A percentile compares a stretch with the other conserved stretches of the same genome.
These are phyloP conservation scores for Penicillium sp. DNA, from an alignment of 2,329 filamentous ascomycete genomes.

Conservation along the genomic window DNA sequence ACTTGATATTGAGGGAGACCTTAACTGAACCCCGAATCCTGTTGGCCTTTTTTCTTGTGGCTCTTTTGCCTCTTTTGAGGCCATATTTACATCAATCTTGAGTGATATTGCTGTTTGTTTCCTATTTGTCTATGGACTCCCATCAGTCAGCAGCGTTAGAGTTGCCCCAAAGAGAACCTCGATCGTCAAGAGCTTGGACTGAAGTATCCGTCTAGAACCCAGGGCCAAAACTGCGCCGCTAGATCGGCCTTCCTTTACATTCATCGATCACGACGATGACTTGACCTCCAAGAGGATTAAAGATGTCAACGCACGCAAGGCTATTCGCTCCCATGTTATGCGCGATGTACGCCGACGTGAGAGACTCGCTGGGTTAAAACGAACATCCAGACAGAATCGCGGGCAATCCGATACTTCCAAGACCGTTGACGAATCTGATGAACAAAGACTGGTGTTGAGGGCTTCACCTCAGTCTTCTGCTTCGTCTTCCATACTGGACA, in stretches of 20 bases:
- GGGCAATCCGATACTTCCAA: constrained; percentile 9
- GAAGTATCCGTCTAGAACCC: constrained; percentile 16
- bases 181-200: background rate
- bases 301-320: constrained; percentile 39
- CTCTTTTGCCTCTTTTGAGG: background rate
- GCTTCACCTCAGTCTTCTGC: constrained; percentile 13
- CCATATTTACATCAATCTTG: background rate
- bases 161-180: background rate
- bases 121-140: constrained; percentile 4
- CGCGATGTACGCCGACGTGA: constrained; percentile 43
- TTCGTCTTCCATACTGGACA: constrained; percentile 1
- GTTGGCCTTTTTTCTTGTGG: no score
- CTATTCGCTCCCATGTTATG: constrained; percentile 46
- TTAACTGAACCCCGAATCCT: background rate
- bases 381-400: constrained; percentile 30
- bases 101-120: background rate
- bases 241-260: constrained; percentile 38
- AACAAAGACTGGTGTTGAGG: constrained; percentile 15
- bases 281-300: constrained; percentile 39
- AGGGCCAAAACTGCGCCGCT: constrained; percentile 20
- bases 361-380: constrained; percentile 38
- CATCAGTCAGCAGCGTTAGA: background rate
- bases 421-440: constrained; percentile 5
- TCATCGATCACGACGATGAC: constrained; percentile 43
- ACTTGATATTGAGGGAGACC: background rate